Evolutionary conservation across 306 rosid genomes (phyloP), one percentile per base, ranked within the genome.

Genomic region (Cyclanthera cordifolia): DNA sequence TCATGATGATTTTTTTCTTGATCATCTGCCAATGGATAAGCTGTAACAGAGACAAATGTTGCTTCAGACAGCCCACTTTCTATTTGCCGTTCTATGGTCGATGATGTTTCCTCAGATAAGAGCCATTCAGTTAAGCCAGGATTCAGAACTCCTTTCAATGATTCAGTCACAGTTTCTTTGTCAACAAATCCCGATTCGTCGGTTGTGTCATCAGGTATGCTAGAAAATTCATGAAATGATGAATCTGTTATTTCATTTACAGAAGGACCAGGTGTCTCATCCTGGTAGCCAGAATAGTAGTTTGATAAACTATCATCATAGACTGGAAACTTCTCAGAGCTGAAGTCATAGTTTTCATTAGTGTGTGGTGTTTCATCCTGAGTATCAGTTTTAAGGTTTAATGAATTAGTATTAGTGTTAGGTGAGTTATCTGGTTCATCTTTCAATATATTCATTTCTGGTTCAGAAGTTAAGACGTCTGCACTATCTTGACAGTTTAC

Each of bases 391-490:
- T 71, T 79, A 72, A 55, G 28, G 59, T 82, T 66, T 45, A 67
- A 71, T 28, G 76, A 53, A 54, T 75, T 41, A 75, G 73, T 57
- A 69, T 81, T 87, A 67, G 81, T 52, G 71, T 49, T 52, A 39
- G 74, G 75, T 45, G 65, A 58, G 76, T 65, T 74, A 68, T 71
- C 80, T 70, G 78, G 73, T 79, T 78, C 83, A 51, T 74, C 81
- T 78, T 57, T 73, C 43, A 73, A 71, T 21, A 54, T 78, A 67
- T 70, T 84, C 70, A 78, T 89, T 70, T 72, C 71, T 67, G 74
- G 77, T 76, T 81, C 81, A 71, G 79, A 20, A 68, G 78, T 74
- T 72, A 78, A 73, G 57, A 81, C 89, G 72, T 56, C 83, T 72
- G 74, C 32, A 79, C 79, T 86, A 75, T 56, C 23, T 59, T 57